phyloP scores from a whole-genome alignment of 2,329 filamentous ascomycete genomes.

The Zelopaecilomyces penicillatus region DNA sequence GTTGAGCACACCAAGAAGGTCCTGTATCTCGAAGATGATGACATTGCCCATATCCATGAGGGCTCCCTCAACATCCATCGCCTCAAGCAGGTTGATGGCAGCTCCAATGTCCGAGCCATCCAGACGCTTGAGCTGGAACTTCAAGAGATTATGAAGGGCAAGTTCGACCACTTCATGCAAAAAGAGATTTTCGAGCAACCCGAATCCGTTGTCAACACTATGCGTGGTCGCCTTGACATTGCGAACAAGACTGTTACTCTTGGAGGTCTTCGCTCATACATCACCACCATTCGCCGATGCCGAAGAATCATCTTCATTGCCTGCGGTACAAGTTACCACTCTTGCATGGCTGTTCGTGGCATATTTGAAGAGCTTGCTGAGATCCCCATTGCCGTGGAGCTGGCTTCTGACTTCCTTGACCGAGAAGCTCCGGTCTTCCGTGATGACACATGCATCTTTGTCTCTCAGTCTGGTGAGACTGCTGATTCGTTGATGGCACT shows the following conservation, averaged over 20 bases:
- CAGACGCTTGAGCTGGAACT: conserved; percentile 98
- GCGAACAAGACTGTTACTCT: conserved; percentile 93
- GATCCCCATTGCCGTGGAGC: conserved; percentile 93
- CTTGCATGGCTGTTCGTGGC: conserved; percentile 98
- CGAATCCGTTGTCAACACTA: conserved; percentile 98
- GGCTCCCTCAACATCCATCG: conserved; percentile 98
- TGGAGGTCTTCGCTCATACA: conserved; percentile 92
- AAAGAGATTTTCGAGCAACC: conserved; percentile 99
- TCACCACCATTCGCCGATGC: conserved; percentile 92
- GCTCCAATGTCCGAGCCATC: conserved; percentile 93
- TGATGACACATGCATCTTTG: conserved; percentile 97
- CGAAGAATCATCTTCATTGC: conserved; percentile 98
- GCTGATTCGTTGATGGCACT: conserved; percentile 96
- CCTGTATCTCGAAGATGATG: conserved; percentile 97
- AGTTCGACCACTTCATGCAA: conserved; percentile 99
- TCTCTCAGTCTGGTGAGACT: conserved; percentile 97
- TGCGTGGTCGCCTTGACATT: conserved; percentile 94
- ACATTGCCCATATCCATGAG: conserved; percentile 99
- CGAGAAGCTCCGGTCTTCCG: conserved; percentile 96
- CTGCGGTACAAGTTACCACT: conserved; percentile 97
- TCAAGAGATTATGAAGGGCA: conserved; percentile 99
- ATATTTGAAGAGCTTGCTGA: conserved; percentile 97
- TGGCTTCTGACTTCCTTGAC: conserved; percentile 97
- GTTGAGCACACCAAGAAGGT: conserved; percentile 99
- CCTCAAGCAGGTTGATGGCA: conserved; percentile 91